Conservation (phyloP, 1,284 basidiomycete species). For the Pulveroboletus sp. region DNA sequence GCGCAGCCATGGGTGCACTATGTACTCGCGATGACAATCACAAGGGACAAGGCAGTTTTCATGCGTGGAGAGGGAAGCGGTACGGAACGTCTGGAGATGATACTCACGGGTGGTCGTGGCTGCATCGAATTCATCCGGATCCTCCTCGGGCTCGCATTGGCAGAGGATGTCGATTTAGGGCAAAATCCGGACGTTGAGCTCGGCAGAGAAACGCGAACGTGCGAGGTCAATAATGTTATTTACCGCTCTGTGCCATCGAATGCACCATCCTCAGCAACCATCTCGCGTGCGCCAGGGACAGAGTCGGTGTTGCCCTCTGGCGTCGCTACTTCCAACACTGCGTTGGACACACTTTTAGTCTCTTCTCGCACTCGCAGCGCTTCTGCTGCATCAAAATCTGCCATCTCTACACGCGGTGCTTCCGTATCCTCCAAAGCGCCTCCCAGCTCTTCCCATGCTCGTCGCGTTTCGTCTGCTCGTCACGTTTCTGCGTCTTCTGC, state of each 20-base stretch:
- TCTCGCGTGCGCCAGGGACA: background rate
- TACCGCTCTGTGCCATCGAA: background rate
- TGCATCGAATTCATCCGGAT: constrained; percentile 11
- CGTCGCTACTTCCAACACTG: background rate
- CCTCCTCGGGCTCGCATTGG: constrained; percentile 9
- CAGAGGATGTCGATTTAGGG: background rate
- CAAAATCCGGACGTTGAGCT: constrained; percentile 1
- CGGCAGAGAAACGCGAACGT: background rate
- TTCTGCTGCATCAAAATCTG: background rate
- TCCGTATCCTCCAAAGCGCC: background rate
- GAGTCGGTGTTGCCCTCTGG: background rate
- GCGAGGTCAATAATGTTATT: background rate
- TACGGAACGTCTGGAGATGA: constrained; percentile 6
- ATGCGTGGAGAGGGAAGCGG: constrained; percentile 14
- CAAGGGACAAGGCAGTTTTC: constrained; percentile 4
- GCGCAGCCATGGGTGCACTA: constrained; percentile 17
- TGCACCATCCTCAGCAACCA: background rate
- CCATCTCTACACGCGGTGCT: background rate
- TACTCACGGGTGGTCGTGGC: background rate
- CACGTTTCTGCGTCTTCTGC: background rate
- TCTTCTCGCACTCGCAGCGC: background rate
- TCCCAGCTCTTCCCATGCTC: background rate
- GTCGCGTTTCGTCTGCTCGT: background rate
- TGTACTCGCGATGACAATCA: constrained; percentile 6
- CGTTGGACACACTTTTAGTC: background rate